A percentile compares a stretch with the other conserved stretches of the same genome.
These are phyloP conservation scores for Ampelomyces quisqualis DNA, from an alignment of 2,329 filamentous ascomycete genomes.

Conservation along the genomic window DNA sequence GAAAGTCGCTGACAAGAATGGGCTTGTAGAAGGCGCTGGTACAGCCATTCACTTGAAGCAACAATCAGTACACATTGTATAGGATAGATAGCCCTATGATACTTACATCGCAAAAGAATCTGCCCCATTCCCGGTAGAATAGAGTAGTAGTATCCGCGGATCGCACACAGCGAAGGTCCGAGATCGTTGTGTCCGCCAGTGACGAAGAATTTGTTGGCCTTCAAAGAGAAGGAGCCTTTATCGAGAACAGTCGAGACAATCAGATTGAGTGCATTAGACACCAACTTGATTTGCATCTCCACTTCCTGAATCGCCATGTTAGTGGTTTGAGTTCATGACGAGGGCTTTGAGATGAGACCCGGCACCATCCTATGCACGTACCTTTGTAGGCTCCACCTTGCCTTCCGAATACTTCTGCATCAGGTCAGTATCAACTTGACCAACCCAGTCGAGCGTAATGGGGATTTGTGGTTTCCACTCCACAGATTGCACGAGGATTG, in stretches of 20 bases:
- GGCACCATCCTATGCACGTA: no score
- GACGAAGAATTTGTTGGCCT: constrained; percentile 12
- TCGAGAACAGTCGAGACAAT: constrained; percentile 5
- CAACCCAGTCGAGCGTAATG: background rate
- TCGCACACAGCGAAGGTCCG: constrained; percentile 4
- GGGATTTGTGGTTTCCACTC: background rate
- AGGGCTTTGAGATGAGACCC: no score
- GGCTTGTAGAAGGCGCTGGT: constrained; percentile 14
- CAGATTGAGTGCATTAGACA: constrained; percentile 4
- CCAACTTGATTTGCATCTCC: background rate
- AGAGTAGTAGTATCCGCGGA: constrained; percentile 17
- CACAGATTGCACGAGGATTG: background rate
- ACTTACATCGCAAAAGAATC: constrained; percentile 10
- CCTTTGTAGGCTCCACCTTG: constrained; percentile 4
- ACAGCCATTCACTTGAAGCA: constrained; percentile 5
- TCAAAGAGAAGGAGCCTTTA: constrained; percentile 1
- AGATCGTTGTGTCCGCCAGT: constrained; percentile 4
- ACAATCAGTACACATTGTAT: background rate
- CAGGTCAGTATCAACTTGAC: constrained; percentile 2
- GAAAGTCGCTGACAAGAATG: constrained; percentile 11
- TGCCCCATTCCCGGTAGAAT: constrained; percentile 11
- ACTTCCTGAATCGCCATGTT: constrained; percentile 3
- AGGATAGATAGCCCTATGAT: background rate
- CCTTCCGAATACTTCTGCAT: constrained; percentile 5
- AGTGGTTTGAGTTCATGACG: no score